A percentile compares a stretch with the other conserved stretches of the same genome.
phyloP scores from a whole-genome alignment of 1,139 yeast genomes.

The Yamadazyma membranifaciens region DNA sequence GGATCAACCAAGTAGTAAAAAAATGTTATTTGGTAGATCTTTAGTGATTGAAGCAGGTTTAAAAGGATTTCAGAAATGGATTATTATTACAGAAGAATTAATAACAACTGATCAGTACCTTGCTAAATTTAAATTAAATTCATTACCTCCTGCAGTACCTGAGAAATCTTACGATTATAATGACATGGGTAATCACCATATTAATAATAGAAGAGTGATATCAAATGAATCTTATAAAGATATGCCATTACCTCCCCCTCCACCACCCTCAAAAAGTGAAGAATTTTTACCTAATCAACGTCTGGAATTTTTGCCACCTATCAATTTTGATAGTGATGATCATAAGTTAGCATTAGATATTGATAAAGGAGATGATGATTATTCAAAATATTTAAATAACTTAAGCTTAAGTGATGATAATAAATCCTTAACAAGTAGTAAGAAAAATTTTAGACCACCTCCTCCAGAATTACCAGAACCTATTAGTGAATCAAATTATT shows the following conservation, averaged over 20 bases:
- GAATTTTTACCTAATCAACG: constrained; percentile 2
- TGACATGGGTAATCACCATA: no score
- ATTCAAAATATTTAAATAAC: constrained; percentile 14
- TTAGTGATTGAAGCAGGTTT: constrained; percentile 70
- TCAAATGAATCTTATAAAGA: constrained; percentile 23
- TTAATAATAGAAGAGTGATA: constrained; percentile 13
- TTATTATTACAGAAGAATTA: constrained; percentile 70
- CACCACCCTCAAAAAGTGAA: constrained; percentile 21
- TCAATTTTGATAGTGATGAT: constrained; percentile 16
- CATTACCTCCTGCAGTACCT: constrained; percentile 14
- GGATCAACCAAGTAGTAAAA: constrained; percentile 67
- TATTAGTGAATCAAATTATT: not conserved
- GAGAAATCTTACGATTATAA: constrained; percentile 7
- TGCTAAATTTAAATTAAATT: constrained; percentile 20
- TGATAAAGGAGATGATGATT: constrained; percentile 10
- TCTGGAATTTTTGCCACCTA: constrained; percentile 19
- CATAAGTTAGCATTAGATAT: constrained; percentile 10
- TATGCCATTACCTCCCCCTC: constrained; percentile 36
- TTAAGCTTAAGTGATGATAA: constrained; percentile 15
- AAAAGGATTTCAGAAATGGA: constrained; percentile 82
- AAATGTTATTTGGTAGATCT: constrained; percentile 75
- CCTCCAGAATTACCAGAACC: constrained; percentile 14
- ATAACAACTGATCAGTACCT: constrained; percentile 44
- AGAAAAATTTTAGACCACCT: constrained; percentile 15
- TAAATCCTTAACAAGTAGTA: constrained; percentile 7